Percentiles rank a stretch among this genome's conserved stretches.
These are phyloP conservation scores for Kurtzmaniella natalensis DNA, from an alignment of 1,139 yeast genomes.

Conservation along the genomic window DNA sequence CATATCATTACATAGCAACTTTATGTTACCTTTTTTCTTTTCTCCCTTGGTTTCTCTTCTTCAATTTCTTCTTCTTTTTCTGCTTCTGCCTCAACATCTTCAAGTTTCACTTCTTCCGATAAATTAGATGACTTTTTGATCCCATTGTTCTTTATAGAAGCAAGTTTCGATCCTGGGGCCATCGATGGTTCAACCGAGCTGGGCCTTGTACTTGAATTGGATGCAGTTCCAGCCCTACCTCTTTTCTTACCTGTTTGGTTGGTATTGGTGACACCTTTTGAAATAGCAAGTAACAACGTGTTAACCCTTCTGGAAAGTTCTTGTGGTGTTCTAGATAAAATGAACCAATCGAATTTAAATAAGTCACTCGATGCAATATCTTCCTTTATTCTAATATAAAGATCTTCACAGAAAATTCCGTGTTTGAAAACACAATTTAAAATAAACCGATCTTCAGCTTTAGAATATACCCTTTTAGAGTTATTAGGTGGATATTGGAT, in stretches of 20 bases:
- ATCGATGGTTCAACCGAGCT: conserved; percentile 31
- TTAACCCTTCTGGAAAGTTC: conserved; percentile 81
- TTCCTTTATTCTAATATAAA: conserved; percentile 73
- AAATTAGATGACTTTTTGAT: too few relatives aligned
- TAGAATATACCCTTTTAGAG: conserved; percentile 79
- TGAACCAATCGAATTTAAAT: conserved; percentile 87
- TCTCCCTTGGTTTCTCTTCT: conserved; percentile 1
- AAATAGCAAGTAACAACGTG: conserved; percentile 72
- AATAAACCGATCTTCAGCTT: conserved; percentile 81
- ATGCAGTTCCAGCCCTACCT: conserved; percentile 15
- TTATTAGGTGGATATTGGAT: conserved; percentile 91
- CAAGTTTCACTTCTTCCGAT: too few relatives aligned
- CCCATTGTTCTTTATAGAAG: too few relatives aligned
- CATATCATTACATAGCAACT: background rate
- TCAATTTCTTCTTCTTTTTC: too few relatives aligned
- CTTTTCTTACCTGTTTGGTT: conserved; percentile 38
- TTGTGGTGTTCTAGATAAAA: conserved; percentile 76
- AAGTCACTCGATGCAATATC: conserved; percentile 69
- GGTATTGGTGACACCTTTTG: conserved; percentile 76
- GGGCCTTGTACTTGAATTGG: conserved; percentile 28
- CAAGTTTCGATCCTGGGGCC: conserved; percentile 9
- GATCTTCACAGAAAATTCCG: conserved; percentile 68
- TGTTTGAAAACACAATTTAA: conserved; percentile 67
- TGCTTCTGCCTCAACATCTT: too few relatives aligned
- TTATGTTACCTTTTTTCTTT: conserved; percentile 1